phyloP scores from a whole-genome alignment of 2,329 filamentous ascomycete species.

The Fusarium anthophilum region DNA sequence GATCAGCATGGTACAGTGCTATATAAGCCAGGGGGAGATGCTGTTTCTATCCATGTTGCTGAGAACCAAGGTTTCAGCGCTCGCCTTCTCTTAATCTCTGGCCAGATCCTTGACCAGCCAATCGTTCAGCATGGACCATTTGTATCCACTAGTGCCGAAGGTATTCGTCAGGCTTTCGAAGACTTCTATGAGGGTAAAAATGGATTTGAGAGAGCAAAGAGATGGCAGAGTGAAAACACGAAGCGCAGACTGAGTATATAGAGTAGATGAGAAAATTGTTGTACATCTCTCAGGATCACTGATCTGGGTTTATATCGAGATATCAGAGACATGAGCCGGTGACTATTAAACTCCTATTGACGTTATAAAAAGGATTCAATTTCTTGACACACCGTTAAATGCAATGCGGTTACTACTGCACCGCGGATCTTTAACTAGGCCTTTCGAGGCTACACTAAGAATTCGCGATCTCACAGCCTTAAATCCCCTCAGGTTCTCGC shows the following conservation, averaged over 20 bases:
- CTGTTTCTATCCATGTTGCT: neutral
- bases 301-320: fast-evolving
- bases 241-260: neutral
- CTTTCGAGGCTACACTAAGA: neutral
- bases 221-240: neutral
- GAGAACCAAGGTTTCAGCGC: neutral
- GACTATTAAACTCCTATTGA: fast-evolving
- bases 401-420: neutral
- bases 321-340: neutral
- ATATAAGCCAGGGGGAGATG: neutral
- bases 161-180: neutral
- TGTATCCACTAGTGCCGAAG: neutral
- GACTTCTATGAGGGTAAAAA: neutral
- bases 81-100: neutral
- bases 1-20: fast-evolving
- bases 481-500: neutral
- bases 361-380: neutral
- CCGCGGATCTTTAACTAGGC: fast-evolving
- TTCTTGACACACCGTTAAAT: too few species aligned
- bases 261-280: neutral
- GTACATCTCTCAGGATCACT: neutral
- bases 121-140: neutral
- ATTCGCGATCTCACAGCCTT: neutral
- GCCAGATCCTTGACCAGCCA: neutral
- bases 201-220: neutral